Conservation (phyloP, 768 basidiomycete species). For the Tricholomella constricta region DNA sequence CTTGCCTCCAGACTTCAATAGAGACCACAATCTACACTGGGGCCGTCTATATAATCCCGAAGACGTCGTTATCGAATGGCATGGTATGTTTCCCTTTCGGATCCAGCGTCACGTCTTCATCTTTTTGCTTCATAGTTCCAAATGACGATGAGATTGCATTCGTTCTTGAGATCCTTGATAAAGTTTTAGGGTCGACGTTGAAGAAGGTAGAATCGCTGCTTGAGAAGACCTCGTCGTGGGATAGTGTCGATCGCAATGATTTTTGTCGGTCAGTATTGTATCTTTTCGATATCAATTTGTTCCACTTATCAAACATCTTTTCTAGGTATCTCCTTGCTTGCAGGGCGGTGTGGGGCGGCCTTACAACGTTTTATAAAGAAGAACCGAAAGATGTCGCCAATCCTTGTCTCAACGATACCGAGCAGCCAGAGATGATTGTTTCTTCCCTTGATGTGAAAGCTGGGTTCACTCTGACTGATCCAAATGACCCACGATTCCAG, state of each 20-base stretch:
- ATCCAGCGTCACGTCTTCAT: background rate
- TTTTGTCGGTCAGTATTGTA: conserved; percentile 68
- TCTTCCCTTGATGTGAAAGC: conserved; percentile 67
- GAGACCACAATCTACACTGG: conserved; percentile 70
- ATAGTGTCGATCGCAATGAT: conserved; percentile 69
- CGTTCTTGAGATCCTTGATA: conserved; percentile 74
- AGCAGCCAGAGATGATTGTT: conserved; percentile 72
- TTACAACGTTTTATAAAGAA: conserved; percentile 69
- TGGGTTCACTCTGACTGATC: conserved; percentile 74
- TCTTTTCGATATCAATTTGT: background rate
- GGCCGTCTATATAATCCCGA: conserved; percentile 75
- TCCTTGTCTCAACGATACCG: conserved; percentile 62
- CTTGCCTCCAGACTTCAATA: conserved; percentile 54
- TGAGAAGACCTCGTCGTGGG: conserved; percentile 57
- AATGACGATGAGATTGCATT: conserved; percentile 74
- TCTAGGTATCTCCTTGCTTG: conserved; percentile 66
- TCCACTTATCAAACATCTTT: background rate
- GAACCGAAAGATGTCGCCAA: conserved; percentile 57
- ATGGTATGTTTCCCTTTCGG: conserved; percentile 50
- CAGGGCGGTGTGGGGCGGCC: conserved; percentile 75
- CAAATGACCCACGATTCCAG: conserved; percentile 74
- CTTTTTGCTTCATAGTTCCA: conserved; percentile 45
- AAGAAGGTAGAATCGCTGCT: conserved; percentile 68
- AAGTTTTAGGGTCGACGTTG: conserved; percentile 65
- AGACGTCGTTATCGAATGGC: conserved; percentile 89